Evolutionary conservation across 805 yeast genomes (phyloP).

Genomic region (Ogataea trehaloabstinens): DNA sequence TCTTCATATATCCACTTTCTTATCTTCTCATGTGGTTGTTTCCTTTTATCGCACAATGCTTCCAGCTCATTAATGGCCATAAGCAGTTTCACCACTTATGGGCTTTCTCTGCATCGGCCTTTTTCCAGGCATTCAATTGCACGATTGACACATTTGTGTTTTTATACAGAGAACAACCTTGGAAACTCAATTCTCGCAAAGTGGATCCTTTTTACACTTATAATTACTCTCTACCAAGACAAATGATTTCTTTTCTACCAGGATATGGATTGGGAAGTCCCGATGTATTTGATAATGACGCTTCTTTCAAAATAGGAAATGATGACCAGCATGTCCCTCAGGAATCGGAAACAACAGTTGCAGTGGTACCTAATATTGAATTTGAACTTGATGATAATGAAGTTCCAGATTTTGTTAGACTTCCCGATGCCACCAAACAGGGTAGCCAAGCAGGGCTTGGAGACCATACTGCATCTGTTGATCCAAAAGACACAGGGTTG

Average conservation of each 20-base stretch:
- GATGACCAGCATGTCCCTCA: background rate
- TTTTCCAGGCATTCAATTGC: constrained; percentile 79
- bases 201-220: constrained; percentile 22
- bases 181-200: constrained; percentile 42
- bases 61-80: constrained; percentile 45
- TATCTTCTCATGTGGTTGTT: constrained; percentile 79
- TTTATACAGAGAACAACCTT: constrained; percentile 74
- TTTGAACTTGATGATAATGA: constrained; percentile 2
- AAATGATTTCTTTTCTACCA: constrained; percentile 26
- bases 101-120: constrained; percentile 66
- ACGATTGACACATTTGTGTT: constrained; percentile 75
- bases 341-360: background rate
- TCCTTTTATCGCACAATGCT: constrained; percentile 65
- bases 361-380: background rate
- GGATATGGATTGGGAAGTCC: constrained; percentile 18
- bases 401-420: constrained; percentile 7
- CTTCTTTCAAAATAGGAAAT: background rate
- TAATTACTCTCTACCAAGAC: constrained; percentile 21
- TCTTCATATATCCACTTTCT: constrained; percentile 82
- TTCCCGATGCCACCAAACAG: background rate
- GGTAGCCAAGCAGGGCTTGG: constrained; percentile 2
- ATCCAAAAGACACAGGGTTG: constrained; percentile 15
- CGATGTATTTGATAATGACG: background rate
- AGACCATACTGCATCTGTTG: constrained; percentile 6
- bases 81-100: constrained; percentile 58